phyloP scores from a whole-genome alignment of 2,329 filamentous ascomycete genomes.

The Claviceps maximensis region DNA sequence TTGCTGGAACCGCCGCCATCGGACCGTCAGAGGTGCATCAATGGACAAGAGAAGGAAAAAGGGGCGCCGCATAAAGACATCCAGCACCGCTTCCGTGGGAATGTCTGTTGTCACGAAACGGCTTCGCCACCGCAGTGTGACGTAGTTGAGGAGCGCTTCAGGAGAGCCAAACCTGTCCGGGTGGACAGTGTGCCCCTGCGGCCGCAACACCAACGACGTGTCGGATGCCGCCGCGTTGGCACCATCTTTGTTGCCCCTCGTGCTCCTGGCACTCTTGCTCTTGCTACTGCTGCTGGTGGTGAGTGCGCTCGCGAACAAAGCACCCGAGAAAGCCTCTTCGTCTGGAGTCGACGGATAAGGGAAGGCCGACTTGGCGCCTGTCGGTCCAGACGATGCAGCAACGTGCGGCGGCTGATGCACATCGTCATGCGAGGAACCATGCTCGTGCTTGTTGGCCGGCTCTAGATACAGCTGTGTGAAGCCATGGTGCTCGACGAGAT shows the following conservation, averaged over 20 bases:
- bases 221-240: constrained; percentile 15
- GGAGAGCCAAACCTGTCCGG: constrained; percentile 42
- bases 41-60: constrained; percentile 91
- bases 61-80: constrained; percentile 64
- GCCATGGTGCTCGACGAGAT: constrained; percentile 69
- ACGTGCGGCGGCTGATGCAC: background rate
- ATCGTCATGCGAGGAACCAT: background rate
- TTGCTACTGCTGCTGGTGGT: constrained; percentile 9
- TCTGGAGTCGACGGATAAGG: constrained; percentile 5
- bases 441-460: constrained; percentile 1
- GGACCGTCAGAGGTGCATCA: constrained; percentile 73
- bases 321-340: constrained; percentile 12
- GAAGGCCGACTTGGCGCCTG: constrained; percentile 1
- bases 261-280: background rate
- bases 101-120: constrained; percentile 82
- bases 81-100: constrained; percentile 56
- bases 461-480: constrained; percentile 61
- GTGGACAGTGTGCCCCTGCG: constrained; percentile 6
- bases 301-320: constrained; percentile 15
- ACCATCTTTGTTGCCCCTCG: constrained; percentile 1
- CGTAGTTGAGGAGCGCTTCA: constrained; percentile 64
- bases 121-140: constrained; percentile 71
- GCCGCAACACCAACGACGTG: constrained; percentile 14
- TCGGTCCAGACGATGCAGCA: constrained; percentile 3
- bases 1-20: constrained; percentile 64